Evolutionary conservation across 2,329 filamentous ascomycete genomes (phyloP).

Genomic region (Lachnellula arida): DNA sequence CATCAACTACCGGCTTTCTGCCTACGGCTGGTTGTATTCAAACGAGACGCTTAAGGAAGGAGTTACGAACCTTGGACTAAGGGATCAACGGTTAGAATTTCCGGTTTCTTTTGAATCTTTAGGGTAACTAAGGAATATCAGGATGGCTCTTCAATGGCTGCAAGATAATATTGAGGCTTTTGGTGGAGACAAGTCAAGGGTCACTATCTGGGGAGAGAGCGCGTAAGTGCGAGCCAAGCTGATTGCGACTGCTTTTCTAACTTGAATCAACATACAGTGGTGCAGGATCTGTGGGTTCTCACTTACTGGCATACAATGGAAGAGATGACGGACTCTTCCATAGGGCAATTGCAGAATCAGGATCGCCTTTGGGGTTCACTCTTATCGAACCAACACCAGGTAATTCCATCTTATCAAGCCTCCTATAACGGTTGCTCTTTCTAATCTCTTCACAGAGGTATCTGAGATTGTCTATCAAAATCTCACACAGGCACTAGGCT

Average conservation of each 20-base stretch:
- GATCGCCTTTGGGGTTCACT: constrained; percentile 27
- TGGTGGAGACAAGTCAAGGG: constrained; percentile 35
- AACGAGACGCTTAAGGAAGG: constrained; percentile 35
- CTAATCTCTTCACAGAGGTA: constrained; percentile 1
- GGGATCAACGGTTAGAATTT: constrained; percentile 32
- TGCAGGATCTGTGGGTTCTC: constrained; percentile 38
- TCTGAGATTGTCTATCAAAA: constrained; percentile 31
- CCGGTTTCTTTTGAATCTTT: neutral
- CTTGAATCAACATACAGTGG: constrained; percentile 16
- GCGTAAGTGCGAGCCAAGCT: constrained; percentile 17
- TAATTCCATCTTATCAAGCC: neutral
- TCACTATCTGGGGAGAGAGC: constrained; percentile 39
- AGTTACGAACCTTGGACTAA: constrained; percentile 40
- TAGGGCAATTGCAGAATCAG: constrained; percentile 45
- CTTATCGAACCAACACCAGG: neutral
- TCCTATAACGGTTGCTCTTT: neutral
- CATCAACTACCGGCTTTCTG: constrained; percentile 41
- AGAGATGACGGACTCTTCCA: constrained; percentile 49
- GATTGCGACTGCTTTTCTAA: neutral
- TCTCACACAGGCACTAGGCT: constrained; percentile 31
- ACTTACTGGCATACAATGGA: constrained; percentile 42
- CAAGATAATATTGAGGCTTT: constrained; percentile 39
- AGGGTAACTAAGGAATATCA: neutral
- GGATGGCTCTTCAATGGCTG: constrained; percentile 36
- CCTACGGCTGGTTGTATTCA: constrained; percentile 42